A percentile compares a stretch with the other conserved stretches of the same genome.
phyloP scores from a whole-genome alignment of 2,329 filamentous ascomycete genomes.

The Metarhizium album region DNA sequence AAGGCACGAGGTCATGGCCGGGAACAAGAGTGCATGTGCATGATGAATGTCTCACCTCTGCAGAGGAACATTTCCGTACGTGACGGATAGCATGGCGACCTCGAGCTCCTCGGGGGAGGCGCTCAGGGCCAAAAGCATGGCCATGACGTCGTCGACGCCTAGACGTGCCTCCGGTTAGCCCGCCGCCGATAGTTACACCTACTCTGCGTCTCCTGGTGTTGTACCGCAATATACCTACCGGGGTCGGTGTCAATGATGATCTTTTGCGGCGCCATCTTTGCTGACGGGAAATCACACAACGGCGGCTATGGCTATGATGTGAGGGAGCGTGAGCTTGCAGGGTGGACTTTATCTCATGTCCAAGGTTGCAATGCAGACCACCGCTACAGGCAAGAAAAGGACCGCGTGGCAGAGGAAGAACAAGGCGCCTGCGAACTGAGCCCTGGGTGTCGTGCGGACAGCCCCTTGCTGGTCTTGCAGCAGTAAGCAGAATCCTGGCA shows the following conservation, averaged over 20 bases:
- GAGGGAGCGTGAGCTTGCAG: too few relatives aligned
- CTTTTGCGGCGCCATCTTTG: slow-evolving; percentile 53
- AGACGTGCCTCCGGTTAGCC: not conserved
- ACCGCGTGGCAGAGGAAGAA: too few relatives aligned
- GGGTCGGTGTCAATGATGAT: slow-evolving; percentile 97
- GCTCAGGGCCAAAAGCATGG: slow-evolving; percentile 76
- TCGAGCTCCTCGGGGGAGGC: slow-evolving; percentile 77
- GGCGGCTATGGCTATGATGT: too few relatives aligned
- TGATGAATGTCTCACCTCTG: slow-evolving; percentile 46
- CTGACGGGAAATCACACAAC: not conserved
- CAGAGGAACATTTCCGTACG: slow-evolving; percentile 87
- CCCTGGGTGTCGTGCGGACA: too few relatives aligned
- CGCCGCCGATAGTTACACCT: not conserved
- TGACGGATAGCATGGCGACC: slow-evolving; percentile 74
- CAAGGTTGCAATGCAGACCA: too few relatives aligned
- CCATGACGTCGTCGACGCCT: slow-evolving; percentile 85
- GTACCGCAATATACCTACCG: slow-evolving; percentile 38
- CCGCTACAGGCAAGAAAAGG: too few relatives aligned
- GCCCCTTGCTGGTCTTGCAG: too few relatives aligned
- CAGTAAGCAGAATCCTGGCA: too few relatives aligned
- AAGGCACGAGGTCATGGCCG: too few relatives aligned
- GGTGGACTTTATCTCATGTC: too few relatives aligned
- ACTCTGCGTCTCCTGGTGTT: not conserved
- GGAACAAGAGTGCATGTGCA: not conserved
- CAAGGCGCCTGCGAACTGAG: too few relatives aligned